Conservation (phyloP, 805 yeast species). For the Saturnispora sekii region DNA sequence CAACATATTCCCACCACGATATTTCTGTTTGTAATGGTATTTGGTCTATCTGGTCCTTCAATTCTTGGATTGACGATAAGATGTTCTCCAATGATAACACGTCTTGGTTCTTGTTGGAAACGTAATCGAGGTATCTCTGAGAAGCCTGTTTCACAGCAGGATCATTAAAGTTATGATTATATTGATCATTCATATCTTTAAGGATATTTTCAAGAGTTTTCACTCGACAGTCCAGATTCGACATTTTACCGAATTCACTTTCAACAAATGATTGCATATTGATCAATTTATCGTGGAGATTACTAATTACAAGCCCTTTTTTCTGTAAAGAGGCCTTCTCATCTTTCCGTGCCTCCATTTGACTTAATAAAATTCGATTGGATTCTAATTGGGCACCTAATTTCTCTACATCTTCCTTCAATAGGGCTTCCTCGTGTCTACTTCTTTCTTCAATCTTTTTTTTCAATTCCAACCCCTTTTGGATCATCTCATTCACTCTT, state of each 20-base stretch:
- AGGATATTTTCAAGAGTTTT: conserved; percentile 38
- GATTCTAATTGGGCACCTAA: conserved; percentile 10
- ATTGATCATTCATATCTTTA: conserved; percentile 40
- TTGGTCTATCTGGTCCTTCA: neutral
- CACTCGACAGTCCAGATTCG: neutral
- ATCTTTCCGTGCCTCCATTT: conserved; percentile 5
- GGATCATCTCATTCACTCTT: conserved; percentile 16
- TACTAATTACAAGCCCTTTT: neutral
- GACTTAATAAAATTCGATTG: conserved; percentile 22
- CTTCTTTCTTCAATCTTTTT: conserved; percentile 14
- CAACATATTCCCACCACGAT: neutral
- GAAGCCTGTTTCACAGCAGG: conserved; percentile 74
- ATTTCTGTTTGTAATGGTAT: neutral
- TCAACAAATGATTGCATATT: conserved; percentile 13
- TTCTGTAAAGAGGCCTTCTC: conserved; percentile 2
- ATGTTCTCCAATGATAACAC: neutral
- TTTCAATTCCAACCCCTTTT: conserved; percentile 30
- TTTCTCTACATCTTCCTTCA: too few relatives aligned
- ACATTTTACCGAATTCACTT: conserved; percentile 3
- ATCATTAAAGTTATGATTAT: conserved; percentile 80
- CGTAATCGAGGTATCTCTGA: conserved; percentile 39
- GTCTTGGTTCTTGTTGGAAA: conserved; percentile 7
- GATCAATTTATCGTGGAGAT: conserved; percentile 5
- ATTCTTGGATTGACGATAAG: neutral
- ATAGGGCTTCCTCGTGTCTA: too few relatives aligned